These are phyloP conservation scores for Zalaria obscura DNA, from an alignment of 2,329 filamentous ascomycete species.

Conservation along the genomic window DNA sequence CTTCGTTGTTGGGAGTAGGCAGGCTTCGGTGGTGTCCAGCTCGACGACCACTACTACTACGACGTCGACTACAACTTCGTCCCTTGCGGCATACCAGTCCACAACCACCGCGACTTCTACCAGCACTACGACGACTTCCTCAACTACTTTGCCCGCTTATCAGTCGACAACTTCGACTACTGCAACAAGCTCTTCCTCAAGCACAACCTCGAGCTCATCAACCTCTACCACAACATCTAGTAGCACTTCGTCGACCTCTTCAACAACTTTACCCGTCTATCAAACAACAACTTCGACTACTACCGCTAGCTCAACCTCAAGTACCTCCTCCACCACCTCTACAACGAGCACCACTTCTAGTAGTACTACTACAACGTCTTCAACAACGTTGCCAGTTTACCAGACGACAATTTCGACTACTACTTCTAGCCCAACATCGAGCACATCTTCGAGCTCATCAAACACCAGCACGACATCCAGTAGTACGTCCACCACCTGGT, in stretches of 20 bases:
- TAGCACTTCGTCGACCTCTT: neutral
- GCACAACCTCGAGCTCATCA: too few species aligned
- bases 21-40: too few species aligned
- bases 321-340: neutral
- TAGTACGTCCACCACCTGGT: neutral
- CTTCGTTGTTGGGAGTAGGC: too few species aligned
- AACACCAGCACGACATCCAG: neutral
- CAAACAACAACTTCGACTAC: neutral
- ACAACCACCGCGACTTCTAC: too few species aligned
- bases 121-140: too few species aligned
- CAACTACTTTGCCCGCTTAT: too few species aligned
- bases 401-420: neutral
- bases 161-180: too few species aligned
- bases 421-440: neutral
- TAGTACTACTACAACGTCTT: neutral
- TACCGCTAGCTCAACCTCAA: neutral
- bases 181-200: too few species aligned
- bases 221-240: too few species aligned
- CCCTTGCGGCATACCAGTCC: too few species aligned
- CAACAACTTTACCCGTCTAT: neutral
- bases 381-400: neutral
- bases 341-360: neutral
- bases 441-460: neutral
- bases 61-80: too few species aligned
- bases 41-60: too few species aligned